phyloP scores from a whole-genome alignment of 768 basidiomycete genomes.

The Cystobasidium ongulense region DNA sequence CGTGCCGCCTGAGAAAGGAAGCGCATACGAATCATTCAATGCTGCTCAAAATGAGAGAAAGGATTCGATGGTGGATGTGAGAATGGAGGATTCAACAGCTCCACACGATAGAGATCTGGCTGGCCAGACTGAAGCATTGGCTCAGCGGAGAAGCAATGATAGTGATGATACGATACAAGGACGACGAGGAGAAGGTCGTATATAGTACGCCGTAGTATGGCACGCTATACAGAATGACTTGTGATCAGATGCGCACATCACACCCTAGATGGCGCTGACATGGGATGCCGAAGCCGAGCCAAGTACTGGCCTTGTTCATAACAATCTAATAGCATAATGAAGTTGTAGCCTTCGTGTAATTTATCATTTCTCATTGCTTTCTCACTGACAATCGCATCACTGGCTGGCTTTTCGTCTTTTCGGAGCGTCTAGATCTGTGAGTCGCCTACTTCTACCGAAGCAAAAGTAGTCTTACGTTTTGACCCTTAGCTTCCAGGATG shows the following conservation, averaged over 20 bases:
- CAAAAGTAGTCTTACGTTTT: no score
- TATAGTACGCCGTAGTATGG: not conserved
- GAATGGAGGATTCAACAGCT: not conserved
- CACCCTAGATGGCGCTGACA: no score
- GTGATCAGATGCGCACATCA: not conserved
- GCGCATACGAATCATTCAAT: not conserved
- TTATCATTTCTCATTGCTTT: no score
- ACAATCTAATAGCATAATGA: no score
- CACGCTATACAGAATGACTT: not conserved
- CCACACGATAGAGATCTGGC: conserved; percentile 24
- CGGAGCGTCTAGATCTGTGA: no score
- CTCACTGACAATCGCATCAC: no score
- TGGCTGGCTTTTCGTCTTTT: no score
- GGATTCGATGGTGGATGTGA: not conserved
- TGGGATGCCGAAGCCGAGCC: no score
- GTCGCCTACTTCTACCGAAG: no score
- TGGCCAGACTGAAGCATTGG: not conserved
- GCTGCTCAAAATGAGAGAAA: not conserved
- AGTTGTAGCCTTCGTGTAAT: no score
- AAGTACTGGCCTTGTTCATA: no score
- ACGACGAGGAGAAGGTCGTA: not conserved
- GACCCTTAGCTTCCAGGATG: no score
- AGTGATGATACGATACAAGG: conserved; percentile 19
- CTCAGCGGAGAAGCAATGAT: not conserved
- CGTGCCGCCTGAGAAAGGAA: conserved; percentile 11